phyloP scores from a whole-genome alignment of 441 rosid species.

The Euphorbia celastroides region DNA sequence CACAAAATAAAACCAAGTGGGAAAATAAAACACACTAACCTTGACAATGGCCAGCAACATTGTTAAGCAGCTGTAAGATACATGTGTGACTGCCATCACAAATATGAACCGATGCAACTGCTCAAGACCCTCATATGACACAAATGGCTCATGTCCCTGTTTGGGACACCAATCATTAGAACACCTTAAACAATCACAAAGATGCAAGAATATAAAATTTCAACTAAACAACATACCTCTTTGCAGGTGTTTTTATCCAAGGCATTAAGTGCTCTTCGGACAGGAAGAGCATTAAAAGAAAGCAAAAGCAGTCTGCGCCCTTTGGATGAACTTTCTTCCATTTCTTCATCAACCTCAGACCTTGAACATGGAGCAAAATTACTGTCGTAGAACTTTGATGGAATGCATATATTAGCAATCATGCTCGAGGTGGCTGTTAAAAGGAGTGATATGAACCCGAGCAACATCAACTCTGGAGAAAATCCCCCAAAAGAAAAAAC shows the following conservation, averaged over 20 bases:
- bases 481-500: constrained; percentile 4
- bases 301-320: constrained; percentile 46
- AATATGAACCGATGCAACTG: constrained; percentile 95
- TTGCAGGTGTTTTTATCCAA: constrained; percentile 49
- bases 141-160: constrained; percentile 86
- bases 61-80: constrained; percentile 87
- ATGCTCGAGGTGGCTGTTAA: constrained; percentile 71
- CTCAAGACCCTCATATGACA: constrained; percentile 85
- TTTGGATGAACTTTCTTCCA: constrained; percentile 34
- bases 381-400: constrained; percentile 68
- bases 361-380: constrained; percentile 67
- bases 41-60: constrained; percentile 89
- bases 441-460: constrained; percentile 90
- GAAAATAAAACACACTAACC: constrained; percentile 30
- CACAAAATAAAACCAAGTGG: constrained; percentile 1
- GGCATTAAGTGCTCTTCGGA: constrained; percentile 50
- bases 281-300: constrained; percentile 26
- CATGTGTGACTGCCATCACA: constrained; percentile 90
- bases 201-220: background rate
- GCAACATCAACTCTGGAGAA: constrained; percentile 86
- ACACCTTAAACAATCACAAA: constrained; percentile 3
- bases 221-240: constrained; percentile 38
- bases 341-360: constrained; percentile 48
- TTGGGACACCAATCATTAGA: constrained; percentile 14
- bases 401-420: constrained; percentile 74